phyloP scores from a whole-genome alignment of 1,284 basidiomycete species.

The Trametes pubescens region DNA sequence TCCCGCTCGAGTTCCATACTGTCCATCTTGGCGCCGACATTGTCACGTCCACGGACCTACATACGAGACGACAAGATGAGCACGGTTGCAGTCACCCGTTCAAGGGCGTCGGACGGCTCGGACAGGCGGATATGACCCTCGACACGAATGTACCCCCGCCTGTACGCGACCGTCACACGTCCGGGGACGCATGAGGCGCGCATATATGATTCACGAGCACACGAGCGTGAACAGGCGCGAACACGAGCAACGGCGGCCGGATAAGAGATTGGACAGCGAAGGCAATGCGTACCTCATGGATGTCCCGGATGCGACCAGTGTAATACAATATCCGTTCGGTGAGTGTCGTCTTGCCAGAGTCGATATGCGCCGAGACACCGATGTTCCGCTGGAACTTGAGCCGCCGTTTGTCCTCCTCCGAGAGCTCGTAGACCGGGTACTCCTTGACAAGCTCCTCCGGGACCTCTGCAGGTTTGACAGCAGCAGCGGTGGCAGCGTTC shows the following conservation, averaged over 20 bases:
- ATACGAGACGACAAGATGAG: not conserved
- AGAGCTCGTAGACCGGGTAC: conserved; percentile 53
- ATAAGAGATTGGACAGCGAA: not conserved
- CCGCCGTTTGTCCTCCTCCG: conserved; percentile 63
- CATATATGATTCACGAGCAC: too few relatives aligned
- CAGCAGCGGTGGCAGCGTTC: conserved; percentile 38
- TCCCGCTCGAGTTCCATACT: conserved; percentile 99
- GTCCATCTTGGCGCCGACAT: conserved; percentile 99
- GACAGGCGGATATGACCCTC: too few relatives aligned
- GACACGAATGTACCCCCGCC: too few relatives aligned
- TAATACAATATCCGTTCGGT: conserved; percentile 99
- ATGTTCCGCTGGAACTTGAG: conserved; percentile 81
- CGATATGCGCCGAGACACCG: conserved; percentile 92
- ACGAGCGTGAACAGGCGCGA: too few relatives aligned
- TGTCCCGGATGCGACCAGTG: conserved; percentile 94
- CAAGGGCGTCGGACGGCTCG: not conserved
- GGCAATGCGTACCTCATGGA: conserved; percentile 84
- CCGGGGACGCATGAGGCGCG: too few relatives aligned
- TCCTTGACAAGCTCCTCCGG: conserved; percentile 23
- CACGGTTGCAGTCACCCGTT: not conserved
- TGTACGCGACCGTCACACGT: too few relatives aligned
- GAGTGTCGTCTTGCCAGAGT: conserved; percentile 98
- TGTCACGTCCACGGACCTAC: conserved; percentile 90
- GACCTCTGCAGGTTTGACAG: conserved; percentile 32
- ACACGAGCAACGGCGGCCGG: not conserved